A percentile compares a stretch with the other conserved stretches of the same genome.
phyloP scores from a whole-genome alignment of 192 early-diverging fungal species.

The Linnemannia zychae region DNA sequence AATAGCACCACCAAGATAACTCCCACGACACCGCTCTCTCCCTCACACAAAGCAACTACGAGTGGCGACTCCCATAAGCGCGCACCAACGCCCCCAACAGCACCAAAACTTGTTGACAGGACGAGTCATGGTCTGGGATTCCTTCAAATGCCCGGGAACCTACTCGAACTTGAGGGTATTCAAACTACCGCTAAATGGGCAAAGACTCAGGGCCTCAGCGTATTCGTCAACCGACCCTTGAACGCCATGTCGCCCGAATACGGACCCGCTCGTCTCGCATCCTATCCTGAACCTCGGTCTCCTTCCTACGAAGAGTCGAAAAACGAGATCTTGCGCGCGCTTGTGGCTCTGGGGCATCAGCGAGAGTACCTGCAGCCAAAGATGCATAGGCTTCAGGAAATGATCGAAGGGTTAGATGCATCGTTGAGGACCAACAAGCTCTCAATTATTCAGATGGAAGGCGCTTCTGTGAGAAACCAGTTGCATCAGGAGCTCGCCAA shows the following conservation, averaged over 20 bases:
- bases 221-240: slow-evolving; percentile 58
- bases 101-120: not conserved
- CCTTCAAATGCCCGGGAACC: slow-evolving; percentile 56
- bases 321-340: not conserved
- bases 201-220: slow-evolving; percentile 47
- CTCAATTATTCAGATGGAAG: slow-evolving; percentile 35
- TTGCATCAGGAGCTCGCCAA: slow-evolving; percentile 32
- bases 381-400: slow-evolving; percentile 28
- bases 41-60: not conserved
- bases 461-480: slow-evolving; percentile 11
- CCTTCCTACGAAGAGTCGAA: slow-evolving; percentile 30
- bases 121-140: slow-evolving; percentile 43
- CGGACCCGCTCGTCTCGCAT: slow-evolving; percentile 46
- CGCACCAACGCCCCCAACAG: not conserved
- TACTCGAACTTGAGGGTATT: slow-evolving; percentile 54
- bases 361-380: slow-evolving; percentile 12
- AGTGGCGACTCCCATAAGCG: not conserved
- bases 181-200: slow-evolving; percentile 57
- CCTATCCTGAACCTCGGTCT: slow-evolving; percentile 40
- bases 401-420: slow-evolving; percentile 18
- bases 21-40: not conserved
- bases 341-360: not conserved
- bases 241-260: slow-evolving; percentile 50
- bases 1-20: not conserved
- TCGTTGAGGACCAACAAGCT: slow-evolving; percentile 16